A percentile compares a stretch with the other conserved stretches of the same genome.
These are phyloP conservation scores for Tylopilus sp. DNA, from an alignment of 768 basidiomycete genomes.

Conservation along the genomic window DNA sequence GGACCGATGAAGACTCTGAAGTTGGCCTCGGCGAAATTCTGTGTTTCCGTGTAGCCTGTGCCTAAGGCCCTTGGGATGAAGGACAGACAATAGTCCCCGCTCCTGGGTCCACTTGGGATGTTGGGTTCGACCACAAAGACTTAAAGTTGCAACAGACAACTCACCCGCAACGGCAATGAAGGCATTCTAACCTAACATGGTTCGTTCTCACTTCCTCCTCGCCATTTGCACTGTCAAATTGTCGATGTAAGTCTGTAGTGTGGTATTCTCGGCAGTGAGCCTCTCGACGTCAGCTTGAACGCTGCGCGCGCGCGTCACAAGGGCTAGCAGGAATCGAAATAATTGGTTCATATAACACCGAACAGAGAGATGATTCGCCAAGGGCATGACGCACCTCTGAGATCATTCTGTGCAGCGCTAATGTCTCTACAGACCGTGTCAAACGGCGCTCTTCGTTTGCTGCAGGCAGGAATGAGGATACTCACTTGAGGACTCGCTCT, in stretches of 20 bases:
- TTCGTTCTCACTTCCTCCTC: conserved; percentile 56
- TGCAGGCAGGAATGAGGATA: conserved; percentile 1
- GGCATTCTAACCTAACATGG: background rate
- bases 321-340: conserved; percentile 41
- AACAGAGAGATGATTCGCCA: background rate
- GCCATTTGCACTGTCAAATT: conserved; percentile 87
- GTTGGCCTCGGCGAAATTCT: background rate
- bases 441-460: background rate
- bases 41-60: background rate
- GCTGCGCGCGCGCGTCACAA: conserved; percentile 61
- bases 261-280: conserved; percentile 73
- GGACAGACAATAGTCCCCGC: background rate
- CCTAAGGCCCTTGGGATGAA: background rate
- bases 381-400: conserved; percentile 52
- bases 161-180: conserved; percentile 5
- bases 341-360: background rate
- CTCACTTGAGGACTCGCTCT: conserved; percentile 74
- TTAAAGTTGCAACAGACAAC: background rate
- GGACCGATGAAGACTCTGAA: background rate
- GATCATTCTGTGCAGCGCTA: conserved; percentile 67
- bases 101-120: background rate
- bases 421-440: conserved; percentile 55
- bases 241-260: conserved; percentile 86
- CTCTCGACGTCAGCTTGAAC: conserved; percentile 82
- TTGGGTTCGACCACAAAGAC: background rate